Conservation (phyloP, 1,139 yeast genomes). For the Suhomyces choctaworum region DNA sequence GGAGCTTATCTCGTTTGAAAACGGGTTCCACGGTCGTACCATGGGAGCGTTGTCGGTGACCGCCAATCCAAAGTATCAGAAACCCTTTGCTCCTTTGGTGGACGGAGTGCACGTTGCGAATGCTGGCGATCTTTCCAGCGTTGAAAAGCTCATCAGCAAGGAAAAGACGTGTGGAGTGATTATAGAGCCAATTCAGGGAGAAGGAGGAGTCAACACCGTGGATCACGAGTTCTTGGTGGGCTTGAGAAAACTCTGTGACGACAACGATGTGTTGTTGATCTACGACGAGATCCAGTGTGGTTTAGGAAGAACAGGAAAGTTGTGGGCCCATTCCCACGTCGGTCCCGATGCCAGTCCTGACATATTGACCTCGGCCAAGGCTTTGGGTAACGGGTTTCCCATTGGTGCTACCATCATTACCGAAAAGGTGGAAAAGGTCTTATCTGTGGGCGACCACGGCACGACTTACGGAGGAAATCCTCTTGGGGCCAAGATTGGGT, state of each 20-base stretch:
- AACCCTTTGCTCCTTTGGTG: slow-evolving; percentile 83
- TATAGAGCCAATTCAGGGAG: slow-evolving; percentile 96
- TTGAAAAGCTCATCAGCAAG: slow-evolving; percentile 54
- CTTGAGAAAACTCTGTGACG: slow-evolving; percentile 66
- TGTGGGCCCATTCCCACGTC: slow-evolving; percentile 87
- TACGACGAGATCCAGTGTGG: slow-evolving; percentile 98
- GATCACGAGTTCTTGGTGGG: slow-evolving; percentile 62
- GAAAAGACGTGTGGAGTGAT: slow-evolving; percentile 89
- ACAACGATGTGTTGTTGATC: slow-evolving; percentile 73
- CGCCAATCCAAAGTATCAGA: slow-evolving; percentile 87
- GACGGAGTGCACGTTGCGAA: slow-evolving; percentile 77
- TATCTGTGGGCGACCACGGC: slow-evolving; percentile 94
- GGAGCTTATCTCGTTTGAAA: slow-evolving; percentile 81
- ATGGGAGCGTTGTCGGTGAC: slow-evolving; percentile 93
- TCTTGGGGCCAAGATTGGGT: slow-evolving; percentile 79
- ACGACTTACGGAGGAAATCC: slow-evolving; percentile 99
- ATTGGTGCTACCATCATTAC: slow-evolving; percentile 91
- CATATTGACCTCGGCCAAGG: slow-evolving; percentile 90
- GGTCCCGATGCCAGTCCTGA: slow-evolving; percentile 81
- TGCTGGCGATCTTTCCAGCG: slow-evolving; percentile 59
- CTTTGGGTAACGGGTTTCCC: slow-evolving; percentile 97
- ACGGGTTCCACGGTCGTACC: slow-evolving; percentile 93
- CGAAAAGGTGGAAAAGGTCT: slow-evolving; percentile 67
- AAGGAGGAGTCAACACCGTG: slow-evolving; percentile 86
- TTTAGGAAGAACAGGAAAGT: slow-evolving; percentile 83